Conservation (phyloP, 345 rosid species). For the Toxicodendron radicans region DNA sequence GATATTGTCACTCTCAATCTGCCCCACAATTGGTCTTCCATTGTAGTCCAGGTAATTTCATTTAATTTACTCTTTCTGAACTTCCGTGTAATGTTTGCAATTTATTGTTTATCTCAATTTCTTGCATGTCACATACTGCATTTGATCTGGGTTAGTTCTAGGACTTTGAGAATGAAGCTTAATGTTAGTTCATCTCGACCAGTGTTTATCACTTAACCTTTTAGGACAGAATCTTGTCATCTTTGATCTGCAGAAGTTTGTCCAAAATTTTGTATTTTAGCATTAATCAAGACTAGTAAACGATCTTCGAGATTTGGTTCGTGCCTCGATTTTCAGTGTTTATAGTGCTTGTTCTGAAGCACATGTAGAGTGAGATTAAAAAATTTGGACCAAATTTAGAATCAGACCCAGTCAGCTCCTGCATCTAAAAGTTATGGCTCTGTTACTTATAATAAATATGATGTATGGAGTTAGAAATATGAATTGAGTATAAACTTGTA, state of each 20-base stretch:
- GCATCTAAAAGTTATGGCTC: neutral
- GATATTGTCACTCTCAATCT: no score
- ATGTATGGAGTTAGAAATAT: no score
- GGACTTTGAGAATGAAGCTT: neutral
- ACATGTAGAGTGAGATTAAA: neutral
- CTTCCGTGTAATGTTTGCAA: neutral
- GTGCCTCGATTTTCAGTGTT: neutral
- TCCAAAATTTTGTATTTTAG: no score
- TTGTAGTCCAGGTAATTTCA: no score
- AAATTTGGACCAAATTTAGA: neutral
- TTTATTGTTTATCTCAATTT: neutral
- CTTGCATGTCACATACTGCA: neutral
- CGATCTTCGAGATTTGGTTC: no score
- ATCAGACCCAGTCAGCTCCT: neutral
- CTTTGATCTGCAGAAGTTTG: neutral
- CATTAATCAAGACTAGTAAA: no score
- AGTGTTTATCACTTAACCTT: neutral
- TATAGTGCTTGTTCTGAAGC: neutral
- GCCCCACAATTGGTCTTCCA: no score
- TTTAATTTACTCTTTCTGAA: no score
- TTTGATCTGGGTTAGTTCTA: neutral
- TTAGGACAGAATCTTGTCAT: neutral
- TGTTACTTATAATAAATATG: no score
- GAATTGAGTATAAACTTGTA: no score
- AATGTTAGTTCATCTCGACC: neutral